Conservation (phyloP, 1,284 basidiomycete species). For the Malassezia sympodialis region DNA sequence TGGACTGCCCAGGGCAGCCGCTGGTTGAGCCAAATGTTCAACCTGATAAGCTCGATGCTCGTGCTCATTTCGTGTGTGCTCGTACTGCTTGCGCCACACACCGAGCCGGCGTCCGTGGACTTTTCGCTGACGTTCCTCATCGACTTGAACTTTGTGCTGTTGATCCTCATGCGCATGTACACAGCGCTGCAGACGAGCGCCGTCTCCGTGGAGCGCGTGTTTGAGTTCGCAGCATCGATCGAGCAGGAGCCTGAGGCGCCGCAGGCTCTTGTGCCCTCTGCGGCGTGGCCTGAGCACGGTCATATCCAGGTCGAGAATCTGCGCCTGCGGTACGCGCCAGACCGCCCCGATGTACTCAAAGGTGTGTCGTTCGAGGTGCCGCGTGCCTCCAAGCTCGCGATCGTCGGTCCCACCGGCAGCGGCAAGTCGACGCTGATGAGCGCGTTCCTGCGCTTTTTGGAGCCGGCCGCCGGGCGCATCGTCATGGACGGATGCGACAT, state of each 20-base stretch:
- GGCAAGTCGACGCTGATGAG: conserved; percentile 47
- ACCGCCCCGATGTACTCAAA: conserved; percentile 52
- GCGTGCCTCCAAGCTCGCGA: conserved; percentile 70
- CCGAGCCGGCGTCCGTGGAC: conserved; percentile 48
- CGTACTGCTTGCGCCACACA: conserved; percentile 46
- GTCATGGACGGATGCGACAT: conserved; percentile 49
- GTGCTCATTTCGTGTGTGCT: conserved; percentile 51
- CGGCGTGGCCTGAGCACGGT: conserved; percentile 52
- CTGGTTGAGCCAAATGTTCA: conserved; percentile 38
- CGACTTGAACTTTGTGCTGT: conserved; percentile 48
- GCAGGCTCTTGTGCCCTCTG: conserved; percentile 48
- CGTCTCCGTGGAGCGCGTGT: conserved; percentile 51
- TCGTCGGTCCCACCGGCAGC: conserved; percentile 60
- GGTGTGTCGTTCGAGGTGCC: conserved; percentile 52
- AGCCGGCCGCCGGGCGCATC: conserved; percentile 27
- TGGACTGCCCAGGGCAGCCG: conserved; percentile 21
- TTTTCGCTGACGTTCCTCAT: conserved; percentile 50
- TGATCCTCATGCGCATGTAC: conserved; percentile 21
- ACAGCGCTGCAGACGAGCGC: conserved; percentile 20
- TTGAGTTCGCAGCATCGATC: conserved; percentile 48
- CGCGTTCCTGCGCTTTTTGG: conserved; percentile 33
- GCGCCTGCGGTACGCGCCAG: conserved; percentile 51
- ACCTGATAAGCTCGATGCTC: conserved; percentile 51
- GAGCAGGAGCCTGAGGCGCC: conserved; percentile 51
- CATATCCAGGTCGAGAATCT: conserved; percentile 51